Evolutionary conservation across 2,329 filamentous ascomycete species (phyloP).

Genomic region (Pleoardoris graminearum): DNA sequence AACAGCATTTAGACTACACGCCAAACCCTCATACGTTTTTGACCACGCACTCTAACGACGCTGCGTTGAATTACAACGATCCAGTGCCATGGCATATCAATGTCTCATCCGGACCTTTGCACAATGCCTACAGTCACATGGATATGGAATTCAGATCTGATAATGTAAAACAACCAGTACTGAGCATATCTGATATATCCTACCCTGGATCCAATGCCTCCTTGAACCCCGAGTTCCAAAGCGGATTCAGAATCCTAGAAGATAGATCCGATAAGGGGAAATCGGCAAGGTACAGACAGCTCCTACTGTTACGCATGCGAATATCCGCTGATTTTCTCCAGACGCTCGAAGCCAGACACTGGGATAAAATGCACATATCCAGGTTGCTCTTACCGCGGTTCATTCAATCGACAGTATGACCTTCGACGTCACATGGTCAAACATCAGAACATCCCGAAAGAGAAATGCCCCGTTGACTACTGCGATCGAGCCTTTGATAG

Average conservation of each 20-base stretch:
- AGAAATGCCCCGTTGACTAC: slow-evolving; percentile 11
- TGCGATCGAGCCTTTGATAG: slow-evolving; percentile 11
- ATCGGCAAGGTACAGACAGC: neutral
- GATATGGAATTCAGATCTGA: no score
- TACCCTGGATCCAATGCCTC: no score
- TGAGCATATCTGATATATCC: no score
- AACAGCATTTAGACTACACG: no score
- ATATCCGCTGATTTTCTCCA: neutral
- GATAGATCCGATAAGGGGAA: neutral
- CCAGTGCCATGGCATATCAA: no score
- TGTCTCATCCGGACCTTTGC: no score
- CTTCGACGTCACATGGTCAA: slow-evolving; percentile 24
- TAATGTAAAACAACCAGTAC: no score
- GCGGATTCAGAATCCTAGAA: neutral
- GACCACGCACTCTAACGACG: no score
- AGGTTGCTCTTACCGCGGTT: slow-evolving; percentile 15
- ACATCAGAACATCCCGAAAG: slow-evolving; percentile 7
- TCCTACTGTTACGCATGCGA: neutral
- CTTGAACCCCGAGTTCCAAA: slow-evolving; percentile 6
- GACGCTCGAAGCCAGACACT: slow-evolving; percentile 4
- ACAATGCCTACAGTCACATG: no score
- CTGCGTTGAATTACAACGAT: no score
- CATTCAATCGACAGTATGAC: slow-evolving; percentile 26
- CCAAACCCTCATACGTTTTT: no score
- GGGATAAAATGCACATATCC: slow-evolving; percentile 18